A percentile compares a stretch with the other conserved stretches of the same genome.
Conservation (phyloP, 1,284 basidiomycete genomes). For the Stereum hirsutum region DNA sequence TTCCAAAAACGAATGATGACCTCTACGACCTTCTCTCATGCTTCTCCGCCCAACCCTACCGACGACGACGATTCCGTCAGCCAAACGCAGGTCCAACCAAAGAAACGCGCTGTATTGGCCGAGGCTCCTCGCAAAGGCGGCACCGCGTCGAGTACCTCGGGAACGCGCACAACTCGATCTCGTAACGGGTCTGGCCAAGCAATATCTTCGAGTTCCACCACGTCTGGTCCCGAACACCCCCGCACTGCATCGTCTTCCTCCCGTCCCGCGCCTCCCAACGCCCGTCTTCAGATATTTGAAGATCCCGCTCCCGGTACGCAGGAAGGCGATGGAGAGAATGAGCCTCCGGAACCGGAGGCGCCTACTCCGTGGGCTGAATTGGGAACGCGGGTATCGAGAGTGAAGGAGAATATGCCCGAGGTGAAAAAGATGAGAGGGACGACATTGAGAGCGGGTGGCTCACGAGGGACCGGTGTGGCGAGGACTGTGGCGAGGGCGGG, state of each 20-base stretch:
- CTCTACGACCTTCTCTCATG: constrained; percentile 17
- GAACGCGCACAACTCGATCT: constrained; percentile 12
- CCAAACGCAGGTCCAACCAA: constrained; percentile 21
- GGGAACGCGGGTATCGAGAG: constrained; percentile 61
- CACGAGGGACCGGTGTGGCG: constrained; percentile 40
- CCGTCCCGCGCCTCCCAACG: constrained; percentile 47
- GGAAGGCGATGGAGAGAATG: constrained; percentile 38
- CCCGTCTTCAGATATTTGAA: constrained; percentile 58
- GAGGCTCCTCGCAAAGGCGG: constrained; percentile 18
- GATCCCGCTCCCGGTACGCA: too few relatives aligned
- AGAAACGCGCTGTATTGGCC: constrained; percentile 7
- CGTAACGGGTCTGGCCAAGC: constrained; percentile 14
- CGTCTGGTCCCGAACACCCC: too few relatives aligned
- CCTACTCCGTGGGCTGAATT: constrained; percentile 55
- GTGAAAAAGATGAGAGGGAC: constrained; percentile 57
- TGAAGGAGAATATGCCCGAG: constrained; percentile 69
- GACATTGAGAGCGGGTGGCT: constrained; percentile 49
- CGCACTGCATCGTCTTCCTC: too few relatives aligned
- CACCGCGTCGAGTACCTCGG: constrained; percentile 18
- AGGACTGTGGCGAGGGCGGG: constrained; percentile 23
- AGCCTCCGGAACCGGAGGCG: constrained; percentile 27
- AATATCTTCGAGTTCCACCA: too few relatives aligned
- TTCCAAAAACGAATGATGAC: constrained; percentile 84
- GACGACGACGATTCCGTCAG: constrained; percentile 18
- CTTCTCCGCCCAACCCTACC: constrained; percentile 13